Evolutionary conservation across 345 rosid genomes (phyloP).

Genomic region (Eucalyptus shirleyi): DNA sequence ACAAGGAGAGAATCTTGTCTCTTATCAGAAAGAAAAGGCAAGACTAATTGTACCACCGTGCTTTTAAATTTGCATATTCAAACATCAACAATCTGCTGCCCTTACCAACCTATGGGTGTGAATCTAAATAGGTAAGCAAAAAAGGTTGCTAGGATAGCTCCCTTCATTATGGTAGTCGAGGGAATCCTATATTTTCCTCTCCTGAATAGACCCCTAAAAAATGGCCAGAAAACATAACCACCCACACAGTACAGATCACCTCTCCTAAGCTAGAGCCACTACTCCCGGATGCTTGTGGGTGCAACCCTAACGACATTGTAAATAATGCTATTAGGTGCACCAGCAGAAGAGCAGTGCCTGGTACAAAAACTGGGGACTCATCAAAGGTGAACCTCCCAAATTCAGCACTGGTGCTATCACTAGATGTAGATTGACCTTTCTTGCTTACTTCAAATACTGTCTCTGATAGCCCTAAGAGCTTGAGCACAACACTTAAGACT

Average conservation of each 20-base stretch:
- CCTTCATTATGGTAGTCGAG: constrained; percentile 27
- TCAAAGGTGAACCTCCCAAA: constrained; percentile 24
- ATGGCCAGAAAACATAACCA: constrained; percentile 30
- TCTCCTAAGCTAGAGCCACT: constrained; percentile 18
- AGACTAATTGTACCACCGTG: not conserved
- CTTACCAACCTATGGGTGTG: not conserved
- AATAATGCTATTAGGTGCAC: constrained; percentile 20
- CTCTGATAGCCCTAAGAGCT: constrained; percentile 33
- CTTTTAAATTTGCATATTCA: not conserved
- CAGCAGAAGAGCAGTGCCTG: constrained; percentile 37
- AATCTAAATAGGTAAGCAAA: constrained; percentile 4
- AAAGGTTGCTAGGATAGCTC: constrained; percentile 9
- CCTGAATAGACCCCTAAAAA: constrained; percentile 32
- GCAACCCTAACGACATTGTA: not conserved
- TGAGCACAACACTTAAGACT: constrained; percentile 1
- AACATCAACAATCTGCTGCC: not conserved
- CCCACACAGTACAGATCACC: constrained; percentile 12
- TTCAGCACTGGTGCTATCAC: not conserved
- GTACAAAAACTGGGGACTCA: constrained; percentile 23
- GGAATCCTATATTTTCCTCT: constrained; percentile 57
- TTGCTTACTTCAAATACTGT: constrained; percentile 31
- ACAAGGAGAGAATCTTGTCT: not conserved
- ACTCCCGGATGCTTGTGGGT: not conserved
- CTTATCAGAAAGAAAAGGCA: not conserved
- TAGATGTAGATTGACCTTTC: constrained; percentile 14